Evolutionary conservation across 768 basidiomycete genomes (phyloP).

Genomic region (Russula abietina): DNA sequence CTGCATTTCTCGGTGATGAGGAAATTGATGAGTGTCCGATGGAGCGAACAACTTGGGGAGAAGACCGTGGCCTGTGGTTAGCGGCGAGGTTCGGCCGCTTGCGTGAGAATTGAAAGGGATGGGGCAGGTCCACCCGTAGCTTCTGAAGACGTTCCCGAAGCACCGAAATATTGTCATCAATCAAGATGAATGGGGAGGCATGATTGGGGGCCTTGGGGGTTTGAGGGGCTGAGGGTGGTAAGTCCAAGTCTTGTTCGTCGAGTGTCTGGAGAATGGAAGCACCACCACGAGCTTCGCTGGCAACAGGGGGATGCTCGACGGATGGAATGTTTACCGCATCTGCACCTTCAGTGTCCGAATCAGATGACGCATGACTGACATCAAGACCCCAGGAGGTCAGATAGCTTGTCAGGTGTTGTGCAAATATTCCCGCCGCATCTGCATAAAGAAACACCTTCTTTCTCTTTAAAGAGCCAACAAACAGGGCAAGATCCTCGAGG

Average conservation of each 20-base stretch:
- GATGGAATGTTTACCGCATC: conserved; percentile 14
- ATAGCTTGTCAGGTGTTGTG: conserved; percentile 88
- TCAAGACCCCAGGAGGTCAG: conserved; percentile 95
- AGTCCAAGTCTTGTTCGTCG: conserved; percentile 20
- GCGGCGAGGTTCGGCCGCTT: conserved; percentile 65
- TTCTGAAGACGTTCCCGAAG: conserved; percentile 69
- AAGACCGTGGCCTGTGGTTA: conserved; percentile 72
- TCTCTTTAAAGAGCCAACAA: conserved; percentile 77
- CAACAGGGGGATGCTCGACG: neutral
- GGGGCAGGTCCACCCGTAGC: conserved; percentile 51
- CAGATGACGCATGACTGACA: conserved; percentile 69
- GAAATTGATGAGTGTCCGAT: conserved; percentile 35
- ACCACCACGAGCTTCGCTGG: conserved; percentile 14
- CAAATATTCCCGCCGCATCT: conserved; percentile 80
- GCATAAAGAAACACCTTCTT: conserved; percentile 82
- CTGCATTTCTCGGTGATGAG: conserved; percentile 33
- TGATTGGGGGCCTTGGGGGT: conserved; percentile 27
- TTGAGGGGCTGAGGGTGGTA: conserved; percentile 16
- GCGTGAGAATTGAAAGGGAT: conserved; percentile 38
- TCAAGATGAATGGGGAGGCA: conserved; percentile 65
- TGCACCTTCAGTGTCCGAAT: conserved; percentile 44
- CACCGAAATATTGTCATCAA: conserved; percentile 86
- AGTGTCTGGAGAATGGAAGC: conserved; percentile 20
- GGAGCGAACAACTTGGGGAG: conserved; percentile 66
- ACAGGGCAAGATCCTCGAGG: conserved; percentile 67